Conservation (phyloP, 768 basidiomycete genomes). For the Grammothele lineata region DNA sequence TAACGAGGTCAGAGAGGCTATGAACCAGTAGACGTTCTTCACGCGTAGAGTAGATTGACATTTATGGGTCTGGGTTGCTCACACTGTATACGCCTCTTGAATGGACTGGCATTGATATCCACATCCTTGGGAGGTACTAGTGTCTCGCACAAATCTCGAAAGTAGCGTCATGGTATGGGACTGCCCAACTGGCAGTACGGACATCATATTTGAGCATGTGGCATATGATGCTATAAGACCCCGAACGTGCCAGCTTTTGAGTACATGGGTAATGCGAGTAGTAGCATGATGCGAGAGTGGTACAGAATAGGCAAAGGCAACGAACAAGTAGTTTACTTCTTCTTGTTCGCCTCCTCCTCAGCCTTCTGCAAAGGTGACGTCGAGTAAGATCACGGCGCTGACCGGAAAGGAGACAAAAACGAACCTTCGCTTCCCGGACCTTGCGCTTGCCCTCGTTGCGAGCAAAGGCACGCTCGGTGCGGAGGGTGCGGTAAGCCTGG, state of each 20-base stretch:
- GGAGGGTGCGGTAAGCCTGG: slow-evolving; percentile 86
- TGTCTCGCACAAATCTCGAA: no score
- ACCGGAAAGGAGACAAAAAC: no score
- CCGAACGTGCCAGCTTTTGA: slow-evolving; percentile 34
- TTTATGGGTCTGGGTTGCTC: no score
- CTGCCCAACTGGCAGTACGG: slow-evolving; percentile 6
- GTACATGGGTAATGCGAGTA: slow-evolving; percentile 26
- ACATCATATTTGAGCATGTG: slow-evolving; percentile 29
- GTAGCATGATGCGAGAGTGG: slow-evolving; percentile 20
- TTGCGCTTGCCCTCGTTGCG: slow-evolving; percentile 88
- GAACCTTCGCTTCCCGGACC: slow-evolving; percentile 78
- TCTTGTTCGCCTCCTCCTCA: slow-evolving; percentile 90
- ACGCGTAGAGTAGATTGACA: neutral
- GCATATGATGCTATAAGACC: slow-evolving; percentile 31
- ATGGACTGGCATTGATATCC: neutral
- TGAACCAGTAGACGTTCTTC: slow-evolving; percentile 31
- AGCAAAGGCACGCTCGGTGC: slow-evolving; percentile 73
- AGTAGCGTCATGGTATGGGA: neutral
- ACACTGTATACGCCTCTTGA: no score
- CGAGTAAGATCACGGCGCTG: no score
- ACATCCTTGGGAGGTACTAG: no score
- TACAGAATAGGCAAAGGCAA: slow-evolving; percentile 16
- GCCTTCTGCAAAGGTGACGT: slow-evolving; percentile 70
- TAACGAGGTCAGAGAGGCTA: slow-evolving; percentile 61
- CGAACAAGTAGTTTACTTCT: slow-evolving; percentile 55